phyloP scores from a whole-genome alignment of 192 early-diverging fungal species.

The Coemansia sp. region DNA sequence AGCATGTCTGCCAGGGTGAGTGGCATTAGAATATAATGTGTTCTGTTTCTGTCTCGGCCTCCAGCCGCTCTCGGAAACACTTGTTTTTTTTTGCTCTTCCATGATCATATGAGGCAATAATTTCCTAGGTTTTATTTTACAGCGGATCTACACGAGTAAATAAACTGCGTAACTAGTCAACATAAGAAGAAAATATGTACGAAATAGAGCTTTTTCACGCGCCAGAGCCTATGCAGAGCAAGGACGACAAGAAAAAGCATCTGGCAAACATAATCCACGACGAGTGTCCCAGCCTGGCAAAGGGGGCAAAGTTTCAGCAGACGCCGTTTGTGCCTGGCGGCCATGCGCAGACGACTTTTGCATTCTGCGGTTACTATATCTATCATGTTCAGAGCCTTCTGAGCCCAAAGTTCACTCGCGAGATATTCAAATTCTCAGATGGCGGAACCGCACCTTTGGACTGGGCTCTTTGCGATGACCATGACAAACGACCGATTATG shows the following conservation, averaged over 20 bases:
- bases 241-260: conserved; percentile 4
- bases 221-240: conserved; percentile 10
- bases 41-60: no score
- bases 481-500: conserved; percentile 67
- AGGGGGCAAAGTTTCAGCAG: conserved; percentile 59
- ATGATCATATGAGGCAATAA: no score
- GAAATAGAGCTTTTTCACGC: conserved; percentile 40
- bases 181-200: conserved; percentile 15
- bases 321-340: conserved; percentile 74
- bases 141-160: no score
- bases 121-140: no score
- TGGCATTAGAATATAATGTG: no score
- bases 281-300: conserved; percentile 60
- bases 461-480: conserved; percentile 68
- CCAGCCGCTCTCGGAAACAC: no score
- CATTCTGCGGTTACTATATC: conserved; percentile 46
- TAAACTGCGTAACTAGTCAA: no score
- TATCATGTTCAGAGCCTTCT: conserved; percentile 56
- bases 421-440: conserved; percentile 72
- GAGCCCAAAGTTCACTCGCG: conserved; percentile 44
- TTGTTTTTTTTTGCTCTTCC: no score
- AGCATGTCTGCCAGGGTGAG: no score
- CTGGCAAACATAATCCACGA: conserved; percentile 33
- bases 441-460: conserved; percentile 86
- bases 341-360: conserved; percentile 72